A percentile compares a stretch with the other conserved stretches of the same genome.
phyloP scores from a whole-genome alignment of 2,329 filamentous ascomycete species.

The Hypoxylon sp. region DNA sequence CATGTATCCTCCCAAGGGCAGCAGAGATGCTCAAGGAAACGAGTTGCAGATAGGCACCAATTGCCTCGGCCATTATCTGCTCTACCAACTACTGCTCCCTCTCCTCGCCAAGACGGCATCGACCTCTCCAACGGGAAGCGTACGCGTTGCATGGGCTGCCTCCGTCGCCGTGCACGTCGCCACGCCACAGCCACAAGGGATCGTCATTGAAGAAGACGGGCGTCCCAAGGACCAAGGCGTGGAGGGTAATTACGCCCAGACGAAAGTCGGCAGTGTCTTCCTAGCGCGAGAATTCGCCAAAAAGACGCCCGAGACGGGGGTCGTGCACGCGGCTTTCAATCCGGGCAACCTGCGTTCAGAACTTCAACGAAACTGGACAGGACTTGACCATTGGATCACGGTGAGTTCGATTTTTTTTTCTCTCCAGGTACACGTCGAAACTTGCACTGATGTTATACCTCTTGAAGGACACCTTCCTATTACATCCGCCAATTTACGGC shows the following conservation, averaged over 20 bases:
- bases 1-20: constrained; percentile 39
- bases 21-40: constrained; percentile 40
- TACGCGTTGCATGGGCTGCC: constrained; percentile 30
- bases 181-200: constrained; percentile 26
- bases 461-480: constrained; percentile 9
- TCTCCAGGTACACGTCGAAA: too few relatives aligned
- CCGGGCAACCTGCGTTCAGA: constrained; percentile 39
- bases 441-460: background rate
- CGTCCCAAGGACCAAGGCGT: constrained; percentile 28
- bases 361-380: constrained; percentile 28
- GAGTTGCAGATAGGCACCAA: constrained; percentile 46
- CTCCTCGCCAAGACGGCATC: constrained; percentile 28
- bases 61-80: constrained; percentile 41
- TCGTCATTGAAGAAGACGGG: constrained; percentile 24
- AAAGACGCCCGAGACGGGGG: constrained; percentile 27
- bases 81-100: constrained; percentile 33
- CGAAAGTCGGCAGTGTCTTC: constrained; percentile 38
- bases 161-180: constrained; percentile 25
- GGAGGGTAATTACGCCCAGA: constrained; percentile 30
- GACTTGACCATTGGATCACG: constrained; percentile 10
- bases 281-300: constrained; percentile 35
- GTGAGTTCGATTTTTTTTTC: too few relatives aligned
- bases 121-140: constrained; percentile 23
- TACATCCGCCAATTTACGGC: constrained; percentile 20
- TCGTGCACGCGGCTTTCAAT: constrained; percentile 38